Conservation (phyloP, 2,329 filamentous ascomycete genomes). For the Fusarium transvaalense region DNA sequence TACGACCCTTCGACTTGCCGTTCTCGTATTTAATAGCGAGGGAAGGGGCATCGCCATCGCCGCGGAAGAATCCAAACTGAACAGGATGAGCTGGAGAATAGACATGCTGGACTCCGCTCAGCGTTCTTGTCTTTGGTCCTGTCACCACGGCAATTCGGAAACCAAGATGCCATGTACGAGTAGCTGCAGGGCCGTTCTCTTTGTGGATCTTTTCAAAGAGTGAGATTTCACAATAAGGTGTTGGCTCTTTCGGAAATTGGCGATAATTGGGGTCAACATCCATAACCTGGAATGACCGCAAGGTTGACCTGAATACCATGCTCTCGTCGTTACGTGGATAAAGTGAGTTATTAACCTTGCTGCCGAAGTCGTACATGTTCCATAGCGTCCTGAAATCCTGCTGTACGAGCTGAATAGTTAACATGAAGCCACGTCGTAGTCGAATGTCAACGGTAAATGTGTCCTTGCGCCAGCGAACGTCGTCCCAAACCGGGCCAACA, state of each 20-base stretch:
- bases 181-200: slow-evolving; percentile 78
- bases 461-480: slow-evolving; percentile 82
- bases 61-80: slow-evolving; percentile 81
- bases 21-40: slow-evolving; percentile 79
- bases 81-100: slow-evolving; percentile 75
- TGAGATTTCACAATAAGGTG: slow-evolving; percentile 77
- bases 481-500: slow-evolving; percentile 80
- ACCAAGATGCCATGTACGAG: slow-evolving; percentile 79
- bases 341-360: slow-evolving; percentile 79
- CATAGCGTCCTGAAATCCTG: slow-evolving; percentile 83
- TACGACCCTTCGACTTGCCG: slow-evolving; percentile 73
- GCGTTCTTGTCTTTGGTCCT: slow-evolving; percentile 78
- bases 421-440: slow-evolving; percentile 79
- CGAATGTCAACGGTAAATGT: slow-evolving; percentile 74
- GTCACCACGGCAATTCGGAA: slow-evolving; percentile 84
- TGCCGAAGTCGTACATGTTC: slow-evolving; percentile 87
- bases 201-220: slow-evolving; percentile 79
- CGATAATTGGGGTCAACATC: slow-evolving; percentile 77
- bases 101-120: slow-evolving; percentile 80
- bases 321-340: slow-evolving; percentile 77
- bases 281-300: slow-evolving; percentile 84
- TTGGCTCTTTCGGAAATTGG: slow-evolving; percentile 80
- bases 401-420: slow-evolving; percentile 78
- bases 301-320: slow-evolving; percentile 74
- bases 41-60: slow-evolving; percentile 76